Evolutionary conservation across 148 eudicot species (phyloP), one percentile per base, ranked within the genome.

Genomic region (Rhododendron ovatum): DNA sequence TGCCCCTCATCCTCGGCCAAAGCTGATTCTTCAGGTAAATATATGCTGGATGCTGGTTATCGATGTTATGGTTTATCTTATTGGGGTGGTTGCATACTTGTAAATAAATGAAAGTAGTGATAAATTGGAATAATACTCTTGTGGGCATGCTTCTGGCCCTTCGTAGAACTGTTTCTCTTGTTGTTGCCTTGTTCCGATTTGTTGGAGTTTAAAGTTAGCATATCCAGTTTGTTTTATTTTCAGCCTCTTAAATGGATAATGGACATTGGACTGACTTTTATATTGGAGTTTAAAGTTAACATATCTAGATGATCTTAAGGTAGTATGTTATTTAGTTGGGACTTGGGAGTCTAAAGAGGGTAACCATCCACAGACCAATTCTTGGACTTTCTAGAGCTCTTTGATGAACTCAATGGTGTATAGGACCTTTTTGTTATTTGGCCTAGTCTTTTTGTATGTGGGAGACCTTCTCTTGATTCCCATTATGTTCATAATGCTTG

Each of bases 21-120:
- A 84, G 71, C 69, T 75, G 81, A 84, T 84, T 35, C 51, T 75
- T 39, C 81, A 74, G 86, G 86, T 84, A 33, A 74, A 14, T 84
- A 26, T n/a, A 41, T 41, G 45, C 17, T 51, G 55, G 55, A 51
- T 47, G 9, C 57, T 14, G 51, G 55, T 5, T 37, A 15, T 30
- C 11, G 51, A 17, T 50, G 17, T 35, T 84, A 35, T 15, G 51
- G n/a, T 12, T 30, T 73, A 17, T 20, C 4, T n/a, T 41, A 35
- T 55, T 65, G 39, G 67, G 37, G 55, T 63, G 28, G 8, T 33
- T 78, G 33, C n/a, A 7, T 75, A 75, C 41, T 73, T 5, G 9
- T 73, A 74, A 74, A 74, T 35, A 18, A 33, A n/a, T 57, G 47
- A 41, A 65, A 5, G 39, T 43, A 83, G 67, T 45, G 47, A 61